Base-by-base conservation (phyloP, 352 stramenopile species). In the Pythium apleroticum region DNA sequence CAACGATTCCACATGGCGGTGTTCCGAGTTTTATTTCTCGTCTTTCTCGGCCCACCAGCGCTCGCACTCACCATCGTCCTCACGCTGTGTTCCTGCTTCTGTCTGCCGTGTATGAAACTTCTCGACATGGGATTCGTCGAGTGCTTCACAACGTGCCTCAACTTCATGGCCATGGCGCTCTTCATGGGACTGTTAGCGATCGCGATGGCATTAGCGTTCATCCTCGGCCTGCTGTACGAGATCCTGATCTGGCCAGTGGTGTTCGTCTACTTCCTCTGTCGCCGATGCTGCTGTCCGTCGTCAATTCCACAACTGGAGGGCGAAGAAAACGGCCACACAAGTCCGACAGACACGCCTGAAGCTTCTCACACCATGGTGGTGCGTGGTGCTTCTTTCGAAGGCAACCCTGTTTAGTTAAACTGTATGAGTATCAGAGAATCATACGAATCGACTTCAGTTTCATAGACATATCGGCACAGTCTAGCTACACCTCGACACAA, bases 71-170 rank as follows among this genome's bases (percentile, higher is more conserved):
- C 81, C 15, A 45, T 93, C 30, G 67, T 72, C 14, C 83, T 87
- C 55, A 80, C 65, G 24, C 30, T 89, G 41, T n/a, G 85, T 25
- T 83, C 77, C 45, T 93, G 81, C 57, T 91, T 72, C 65, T 93
- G 84, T 62, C 60, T 79, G 27, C 84, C 84, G 15, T 93, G 84
- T 63, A 82, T 78, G 30, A 66, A 69, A 12, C 60, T 71, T 22
- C 69, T 68, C 25, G 63, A 77, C 7, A 74, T 77, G 45, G 81
- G 72, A 12, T 85, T 86, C 35, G 66, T 76, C 17, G 76, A 84
- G 57, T 74, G 74, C 24, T 93, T 91, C 57, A 88, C 80, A 24
- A 80, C 73, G 15, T 91, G 78, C 48, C 75, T 93, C 41, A 89
- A 80, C 57, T 68, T 63, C 27, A 27, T 57, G 1, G 62, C 59